Conservation (phyloP, 2,329 filamentous ascomycete species). For the Zalaria sp. region DNA sequence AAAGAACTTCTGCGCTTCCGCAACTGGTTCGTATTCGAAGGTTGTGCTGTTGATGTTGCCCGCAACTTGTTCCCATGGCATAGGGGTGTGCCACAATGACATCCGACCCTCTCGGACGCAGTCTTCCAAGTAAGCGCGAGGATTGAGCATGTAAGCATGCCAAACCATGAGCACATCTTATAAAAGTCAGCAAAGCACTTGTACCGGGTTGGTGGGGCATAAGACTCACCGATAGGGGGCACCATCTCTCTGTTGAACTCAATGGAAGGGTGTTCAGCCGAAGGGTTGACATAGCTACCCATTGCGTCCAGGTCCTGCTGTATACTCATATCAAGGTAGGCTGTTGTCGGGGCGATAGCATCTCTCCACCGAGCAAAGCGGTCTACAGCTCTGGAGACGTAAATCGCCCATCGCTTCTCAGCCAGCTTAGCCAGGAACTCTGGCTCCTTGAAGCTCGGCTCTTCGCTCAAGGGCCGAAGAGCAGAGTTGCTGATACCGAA, state of each 20-base stretch:
- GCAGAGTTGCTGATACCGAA: slow-evolving; percentile 35
- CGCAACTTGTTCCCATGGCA: slow-evolving; percentile 53
- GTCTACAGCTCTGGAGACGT: slow-evolving; percentile 51
- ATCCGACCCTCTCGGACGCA: slow-evolving; percentile 45
- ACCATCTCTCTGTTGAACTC: slow-evolving; percentile 26
- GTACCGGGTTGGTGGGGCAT: neutral
- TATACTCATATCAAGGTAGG: neutral
- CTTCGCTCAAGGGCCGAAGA: slow-evolving; percentile 1
- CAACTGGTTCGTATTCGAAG: slow-evolving; percentile 41
- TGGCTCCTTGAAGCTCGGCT: slow-evolving; percentile 19
- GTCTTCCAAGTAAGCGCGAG: slow-evolving; percentile 60
- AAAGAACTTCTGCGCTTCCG: slow-evolving; percentile 34
- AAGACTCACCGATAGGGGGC: slow-evolving; percentile 43
- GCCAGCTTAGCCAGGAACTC: slow-evolving; percentile 37
- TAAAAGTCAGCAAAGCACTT: slow-evolving; percentile 10
- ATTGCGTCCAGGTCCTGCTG: no score
- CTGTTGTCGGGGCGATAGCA: slow-evolving; percentile 14
- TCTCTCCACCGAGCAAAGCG: slow-evolving; percentile 56
- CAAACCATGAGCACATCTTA: slow-evolving; percentile 64
- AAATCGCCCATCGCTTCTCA: slow-evolving; percentile 63
- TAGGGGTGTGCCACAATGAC: slow-evolving; percentile 44
- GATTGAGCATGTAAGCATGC: slow-evolving; percentile 69
- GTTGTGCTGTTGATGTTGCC: slow-evolving; percentile 40
- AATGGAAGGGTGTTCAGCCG: slow-evolving; percentile 6
- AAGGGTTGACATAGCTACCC: neutral